These are phyloP conservation scores for Saturnispora sanitii DNA, from an alignment of 805 yeast species.

Conservation along the genomic window DNA sequence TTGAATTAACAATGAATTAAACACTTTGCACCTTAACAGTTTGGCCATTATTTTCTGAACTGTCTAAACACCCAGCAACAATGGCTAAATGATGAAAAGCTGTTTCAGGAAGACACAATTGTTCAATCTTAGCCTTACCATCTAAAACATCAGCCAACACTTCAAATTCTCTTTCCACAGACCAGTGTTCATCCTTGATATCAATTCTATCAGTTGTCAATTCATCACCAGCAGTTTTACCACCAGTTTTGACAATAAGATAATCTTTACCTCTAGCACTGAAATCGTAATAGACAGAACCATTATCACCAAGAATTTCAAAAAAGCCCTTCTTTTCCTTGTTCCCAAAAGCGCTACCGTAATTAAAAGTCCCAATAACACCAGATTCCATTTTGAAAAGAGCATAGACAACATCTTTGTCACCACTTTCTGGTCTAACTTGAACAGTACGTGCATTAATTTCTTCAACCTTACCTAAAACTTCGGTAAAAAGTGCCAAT, in stretches of 20 bases:
- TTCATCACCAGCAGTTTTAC: slow-evolving; percentile 45
- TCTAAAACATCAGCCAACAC: slow-evolving; percentile 33
- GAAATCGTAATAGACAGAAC: slow-evolving; percentile 62
- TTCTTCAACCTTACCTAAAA: slow-evolving; percentile 62
- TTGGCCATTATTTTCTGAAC: slow-evolving; percentile 41
- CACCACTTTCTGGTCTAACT: slow-evolving; percentile 66
- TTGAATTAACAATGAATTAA: not conserved
- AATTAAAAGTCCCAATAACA: slow-evolving; percentile 74
- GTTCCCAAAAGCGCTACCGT: slow-evolving; percentile 82
- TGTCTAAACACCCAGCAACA: slow-evolving; percentile 74
- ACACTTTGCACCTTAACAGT: slow-evolving; percentile 14
- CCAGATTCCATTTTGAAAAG: slow-evolving; percentile 50
- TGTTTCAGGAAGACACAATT: slow-evolving; percentile 47
- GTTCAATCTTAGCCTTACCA: slow-evolving; percentile 16
- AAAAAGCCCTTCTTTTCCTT: slow-evolving; percentile 59
- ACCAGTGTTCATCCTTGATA: slow-evolving; percentile 35
- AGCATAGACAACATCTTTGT: slow-evolving; percentile 72
- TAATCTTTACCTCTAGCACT: slow-evolving; percentile 38
- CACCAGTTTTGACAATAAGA: slow-evolving; percentile 36
- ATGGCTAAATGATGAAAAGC: slow-evolving; percentile 92
- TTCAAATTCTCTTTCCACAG: slow-evolving; percentile 36
- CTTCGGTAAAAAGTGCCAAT: slow-evolving; percentile 73
- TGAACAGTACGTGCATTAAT: slow-evolving; percentile 74
- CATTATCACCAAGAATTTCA: slow-evolving; percentile 69
- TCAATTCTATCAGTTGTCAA: slow-evolving; percentile 27